Evolutionary conservation across 805 yeast species (phyloP).

Genomic region (Wickerhamomyces chambardii): DNA sequence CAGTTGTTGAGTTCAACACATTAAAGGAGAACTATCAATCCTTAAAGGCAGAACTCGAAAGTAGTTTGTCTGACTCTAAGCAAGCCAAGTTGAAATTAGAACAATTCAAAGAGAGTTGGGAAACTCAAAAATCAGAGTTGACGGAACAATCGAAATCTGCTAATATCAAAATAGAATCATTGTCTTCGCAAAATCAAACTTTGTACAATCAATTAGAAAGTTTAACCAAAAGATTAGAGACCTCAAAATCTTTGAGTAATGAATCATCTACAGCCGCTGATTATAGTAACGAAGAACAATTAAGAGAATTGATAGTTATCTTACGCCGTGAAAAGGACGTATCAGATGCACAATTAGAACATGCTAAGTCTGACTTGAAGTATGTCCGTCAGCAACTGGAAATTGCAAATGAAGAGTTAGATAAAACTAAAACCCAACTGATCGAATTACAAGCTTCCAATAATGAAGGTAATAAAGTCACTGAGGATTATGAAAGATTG

Average conservation of each 20-base stretch:
- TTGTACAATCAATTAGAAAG: constrained; percentile 60
- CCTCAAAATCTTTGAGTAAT: background rate
- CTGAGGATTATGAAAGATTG: constrained; percentile 33
- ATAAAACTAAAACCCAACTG: constrained; percentile 40
- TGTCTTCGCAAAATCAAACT: constrained; percentile 59
- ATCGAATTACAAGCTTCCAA: constrained; percentile 25
- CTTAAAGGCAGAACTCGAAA: constrained; percentile 18
- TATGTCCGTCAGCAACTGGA: constrained; percentile 42
- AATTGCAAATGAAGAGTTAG: constrained; percentile 38
- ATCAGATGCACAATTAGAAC: constrained; percentile 48
- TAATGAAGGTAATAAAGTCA: constrained; percentile 11
- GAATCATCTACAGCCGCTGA: constrained; percentile 1
- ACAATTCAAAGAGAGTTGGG: constrained; percentile 35
- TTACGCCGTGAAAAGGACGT: constrained; percentile 72
- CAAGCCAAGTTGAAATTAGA: constrained; percentile 23
- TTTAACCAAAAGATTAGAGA: constrained; percentile 12
- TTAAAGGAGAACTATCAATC: constrained; percentile 28
- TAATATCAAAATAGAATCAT: constrained; percentile 39
- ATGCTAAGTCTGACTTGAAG: constrained; percentile 42
- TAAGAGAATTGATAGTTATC: constrained; percentile 47
- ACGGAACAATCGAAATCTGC: constrained; percentile 40
- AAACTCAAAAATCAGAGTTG: constrained; percentile 27
- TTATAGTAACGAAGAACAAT: constrained; percentile 17
- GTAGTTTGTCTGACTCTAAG: constrained; percentile 18
- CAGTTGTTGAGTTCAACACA: constrained; percentile 29